Base-by-base conservation (phyloP, 352 stramenopile genomes). In the Thraustotheca clavata region DNA sequence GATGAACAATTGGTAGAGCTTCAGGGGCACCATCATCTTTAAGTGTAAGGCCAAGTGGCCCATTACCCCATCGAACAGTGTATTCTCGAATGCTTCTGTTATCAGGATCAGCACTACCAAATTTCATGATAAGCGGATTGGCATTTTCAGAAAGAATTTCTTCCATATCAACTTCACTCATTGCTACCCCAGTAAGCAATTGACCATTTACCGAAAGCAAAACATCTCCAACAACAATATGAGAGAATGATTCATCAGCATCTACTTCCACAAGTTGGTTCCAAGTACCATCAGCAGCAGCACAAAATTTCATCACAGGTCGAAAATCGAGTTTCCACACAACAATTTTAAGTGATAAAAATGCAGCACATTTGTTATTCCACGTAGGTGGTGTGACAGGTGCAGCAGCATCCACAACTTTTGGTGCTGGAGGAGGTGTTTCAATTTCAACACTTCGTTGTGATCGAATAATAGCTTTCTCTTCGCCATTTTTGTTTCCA, bases 321-420 rank as follows among this genome's bases (percentile, higher is more conserved):
- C 91, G 70, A 57, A 91, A 94, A 66, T 82, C 91, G 71, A 91
- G 84, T 67, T 94, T 94, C 84, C 84, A 94, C 50, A 94, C 82
- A 5, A 94, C 84, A 33, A 94, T 76, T 33, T 83, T 82, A 33
- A 94, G 66, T 22, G 78, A 79, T 8, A 88, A 75, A 48, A 94
- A 94, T 16, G 73, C 76, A 29, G 66, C 50, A 43, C 84, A 94
- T 5, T 80, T 72, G 41, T 91, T 94, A 71, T 94, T 94, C 84
- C 84, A 94, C 3, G 82, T 79, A 18, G 80, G 88, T 35, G 88
- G 82, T 71, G 91, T 90, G 74, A 29, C 60, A 20, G 32, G 22
- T 20, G n/a, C 43, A 22, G 3, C 40, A 20, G 66, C 62, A 9
- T 59, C 72, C 40, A 70, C 71, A 3, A 69, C 69, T 3, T 60